Evolutionary conservation across 192 early-diverging fungal genomes (phyloP), one percentile per base, ranked within the genome.

Genomic region (Neocallimastix lanati): DNA sequence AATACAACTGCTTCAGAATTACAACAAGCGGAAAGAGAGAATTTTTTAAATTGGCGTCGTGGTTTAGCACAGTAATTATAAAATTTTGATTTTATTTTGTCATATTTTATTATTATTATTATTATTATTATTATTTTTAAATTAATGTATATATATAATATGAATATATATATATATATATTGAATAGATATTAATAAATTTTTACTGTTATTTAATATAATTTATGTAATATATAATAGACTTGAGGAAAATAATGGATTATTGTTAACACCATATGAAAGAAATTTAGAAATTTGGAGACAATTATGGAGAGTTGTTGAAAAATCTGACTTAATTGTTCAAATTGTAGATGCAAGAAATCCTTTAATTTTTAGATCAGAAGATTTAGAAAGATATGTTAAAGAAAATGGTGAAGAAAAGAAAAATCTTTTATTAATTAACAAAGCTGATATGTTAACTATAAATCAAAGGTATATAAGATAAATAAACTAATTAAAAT

Each of bases 301-400:
- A 78, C 98, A 99, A 84, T 88, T 99, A 35, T 99, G 98, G 98
- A 91, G 98, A 33, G 98, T 99, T 76, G 94, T 98, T 81, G 98
- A 99, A 85, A 88, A 95, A 77, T 97, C 95, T 29, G 92, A 97
- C 80, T 81, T 98, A 86, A 85, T 99, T 25, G 96, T 98, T 36
- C 98, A 99, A 88, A 98, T 99, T 79, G 98, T 99, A 33, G 98
- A 99, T 88, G 97, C 96, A 12, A 89, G 98, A 76, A 96, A 98
- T 86, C 96, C 96, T 1, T 82, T 96, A 80, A 85, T 99, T 76
- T 99, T 98, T 85, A 87, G 95, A 50, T 93, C 90, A 40, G 89
- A 86, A 4, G 98, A 99, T 85, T 83, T 99, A 76, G 94, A 94
- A 38, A 87, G 83, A 76, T 99, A 99, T 80, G 98, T 99, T 25